Evolutionary conservation across 2,329 filamentous ascomycete genomes (phyloP).

Genomic region (Fusarium devonianum): DNA sequence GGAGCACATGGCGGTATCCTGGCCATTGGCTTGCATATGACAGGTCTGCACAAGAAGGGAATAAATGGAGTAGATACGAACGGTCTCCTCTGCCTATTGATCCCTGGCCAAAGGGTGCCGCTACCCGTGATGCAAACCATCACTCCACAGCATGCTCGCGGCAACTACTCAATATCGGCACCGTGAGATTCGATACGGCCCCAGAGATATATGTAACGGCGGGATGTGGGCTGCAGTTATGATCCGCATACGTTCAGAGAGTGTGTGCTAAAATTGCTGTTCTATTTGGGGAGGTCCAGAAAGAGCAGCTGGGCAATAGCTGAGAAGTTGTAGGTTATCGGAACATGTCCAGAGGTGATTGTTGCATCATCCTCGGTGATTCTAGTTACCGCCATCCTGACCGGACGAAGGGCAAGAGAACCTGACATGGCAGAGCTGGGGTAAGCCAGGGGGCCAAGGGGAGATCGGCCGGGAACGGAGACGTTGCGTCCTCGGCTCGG

Average conservation of each 20-base stretch:
- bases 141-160: slow-evolving; percentile 24
- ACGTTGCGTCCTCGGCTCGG: slow-evolving; percentile 14
- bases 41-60: slow-evolving; percentile 13
- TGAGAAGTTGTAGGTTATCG: slow-evolving; percentile 27
- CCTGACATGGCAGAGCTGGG: not conserved
- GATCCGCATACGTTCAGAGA: slow-evolving; percentile 47
- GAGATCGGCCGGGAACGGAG: slow-evolving; percentile 13
- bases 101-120: slow-evolving; percentile 21
- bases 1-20: slow-evolving; percentile 28
- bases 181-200: slow-evolving; percentile 24
- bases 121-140: slow-evolving; percentile 32
- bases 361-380: slow-evolving; percentile 24
- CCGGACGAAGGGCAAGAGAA: slow-evolving; percentile 13
- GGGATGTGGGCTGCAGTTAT: slow-evolving; percentile 45
- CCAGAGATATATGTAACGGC: slow-evolving; percentile 20
- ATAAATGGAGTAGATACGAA: slow-evolving; percentile 9
- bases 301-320: not conserved
- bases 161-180: slow-evolving; percentile 20
- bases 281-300: slow-evolving; percentile 9
- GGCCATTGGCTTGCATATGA: slow-evolving; percentile 19
- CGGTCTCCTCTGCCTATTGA: slow-evolving; percentile 13
- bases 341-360: slow-evolving; percentile 25
- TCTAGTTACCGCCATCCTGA: slow-evolving; percentile 23
- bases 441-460: not conserved
- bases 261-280: slow-evolving; percentile 28